phyloP scores from a whole-genome alignment of 805 yeast genomes.

The Zygosaccharomyces siamensis region DNA sequence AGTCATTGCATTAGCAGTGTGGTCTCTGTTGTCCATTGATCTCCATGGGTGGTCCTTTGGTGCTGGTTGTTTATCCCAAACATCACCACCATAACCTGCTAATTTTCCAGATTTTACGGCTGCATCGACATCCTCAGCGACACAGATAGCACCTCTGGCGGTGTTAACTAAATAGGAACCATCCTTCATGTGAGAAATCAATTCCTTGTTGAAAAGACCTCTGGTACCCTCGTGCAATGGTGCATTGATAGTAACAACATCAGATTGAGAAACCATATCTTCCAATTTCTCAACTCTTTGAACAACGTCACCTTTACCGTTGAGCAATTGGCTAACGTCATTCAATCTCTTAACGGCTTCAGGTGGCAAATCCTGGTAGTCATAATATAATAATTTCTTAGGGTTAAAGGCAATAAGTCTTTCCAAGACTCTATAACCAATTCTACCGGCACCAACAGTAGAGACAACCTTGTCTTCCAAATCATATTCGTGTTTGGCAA shows the following conservation, averaged over 20 bases:
- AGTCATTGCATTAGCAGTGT: slow-evolving; percentile 73
- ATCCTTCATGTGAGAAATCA: slow-evolving; percentile 65
- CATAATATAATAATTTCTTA: slow-evolving; percentile 50
- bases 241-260: slow-evolving; percentile 69
- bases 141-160: slow-evolving; percentile 81
- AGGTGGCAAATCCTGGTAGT: slow-evolving; percentile 48
- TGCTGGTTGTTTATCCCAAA: slow-evolving; percentile 83
- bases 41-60: slow-evolving; percentile 77
- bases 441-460: slow-evolving; percentile 3
- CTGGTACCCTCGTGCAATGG: slow-evolving; percentile 68
- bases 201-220: slow-evolving; percentile 62
- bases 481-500: neutral
- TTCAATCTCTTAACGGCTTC: slow-evolving; percentile 57
- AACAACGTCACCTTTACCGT: slow-evolving; percentile 36
- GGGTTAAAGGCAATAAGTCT: slow-evolving; percentile 70
- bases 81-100: slow-evolving; percentile 81
- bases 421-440: slow-evolving; percentile 71
- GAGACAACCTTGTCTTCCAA: neutral
- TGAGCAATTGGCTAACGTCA: slow-evolving; percentile 19
- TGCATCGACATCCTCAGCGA: slow-evolving; percentile 67
- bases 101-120: slow-evolving; percentile 65
- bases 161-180: slow-evolving; percentile 30
- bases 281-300: slow-evolving; percentile 56
- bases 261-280: slow-evolving; percentile 61
- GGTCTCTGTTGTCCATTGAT: slow-evolving; percentile 55